Base-by-base conservation (phyloP, 1,284 basidiomycete species). In the Trametes hirsuta region DNA sequence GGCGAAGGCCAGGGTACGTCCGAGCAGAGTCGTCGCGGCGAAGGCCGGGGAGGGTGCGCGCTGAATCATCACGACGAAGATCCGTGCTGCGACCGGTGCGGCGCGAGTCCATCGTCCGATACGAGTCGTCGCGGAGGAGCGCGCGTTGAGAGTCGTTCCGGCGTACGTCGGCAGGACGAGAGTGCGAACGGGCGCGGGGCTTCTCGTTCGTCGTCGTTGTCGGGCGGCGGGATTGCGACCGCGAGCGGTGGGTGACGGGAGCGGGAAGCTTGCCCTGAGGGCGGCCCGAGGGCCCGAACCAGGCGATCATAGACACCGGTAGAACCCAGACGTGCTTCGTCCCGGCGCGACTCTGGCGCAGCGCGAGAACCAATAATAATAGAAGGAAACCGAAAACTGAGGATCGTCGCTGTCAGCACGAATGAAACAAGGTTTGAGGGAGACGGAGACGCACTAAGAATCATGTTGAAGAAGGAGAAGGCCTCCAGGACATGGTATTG, bases 401-500 rank as follows among this genome's bases (percentile, higher is more conserved):
- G 47, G 50, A 55, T 41, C 39, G 42, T 44, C 44, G 34, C 49
- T 51, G 58, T 70, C 62, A 67, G 69, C 66, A 68, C 34, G 47
- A 62, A 63, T 35, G 62, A 44, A 46, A 47, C 46, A 52, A 58
- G 18, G 53, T 53, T 55, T 50, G 47, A 39, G 59, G 64, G 44
- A 49, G 25, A 56, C 35, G 44, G 46, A 48, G 18, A 77, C 86
- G 63, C 72, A 88, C 90, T 77, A 12, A 93, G 79, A 53, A 82
- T 80, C 56, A 87, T 84, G 69, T 92, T 93, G 72, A 93, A 84
- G 58, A 93, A 75, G 12, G 91, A 84, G 74, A 92, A 93, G 18
- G 86, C 84, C 74, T 87, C 88, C 52, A 92, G 76, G 25, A 91
- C 90, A 40, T 86, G 83, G 71, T 92, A 93, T 78, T 93, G 91